Evolutionary conservation across 2,329 filamentous ascomycete genomes (phyloP), one percentile per base, ranked within the genome.

Genomic region (Tolypocladium sp.): DNA sequence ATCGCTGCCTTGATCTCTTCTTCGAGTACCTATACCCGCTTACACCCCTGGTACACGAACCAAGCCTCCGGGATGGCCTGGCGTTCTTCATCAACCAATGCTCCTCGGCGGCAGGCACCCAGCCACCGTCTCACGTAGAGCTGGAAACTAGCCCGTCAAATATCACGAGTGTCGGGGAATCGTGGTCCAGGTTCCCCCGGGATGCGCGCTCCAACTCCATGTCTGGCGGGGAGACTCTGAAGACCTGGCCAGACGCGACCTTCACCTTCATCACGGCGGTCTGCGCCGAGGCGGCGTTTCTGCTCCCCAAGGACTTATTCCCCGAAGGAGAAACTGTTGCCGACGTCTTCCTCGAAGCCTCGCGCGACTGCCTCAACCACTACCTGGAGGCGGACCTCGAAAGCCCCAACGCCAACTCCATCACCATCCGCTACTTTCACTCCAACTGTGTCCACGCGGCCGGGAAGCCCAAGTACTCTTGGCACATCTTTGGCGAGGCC

Each of bases 401-500:
- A 54, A 70, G 66, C 13, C 76, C 76, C 0, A 74, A 70, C 56
- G 74, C 75, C 1, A 75, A 72, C 54, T 79, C 76, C 4, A 69
- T 78, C 33, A 69, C 71, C 2, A 76, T 77, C 22, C 72, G 76
- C 4, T 77, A 77, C 57, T 76, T 77, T 30, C 76, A 79, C 56
- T 78, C 76, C 17, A 77, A 77, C 58, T 77, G 75, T 49, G 63
- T 78, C 2, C 76, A 78, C 54, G 74, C 74, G 1, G 67, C 73
- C 0, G 76, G 76, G 0, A 76, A 75, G 46, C 74, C 74, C 4
- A 71, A 73, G 33, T 71, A 75, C 25, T 77, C 76, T 5, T 78
- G 76, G 74, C 74, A 77, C 55, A 74, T 78, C 1, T 76, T 78
- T 61, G 76, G 76, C 1, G 75, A 78, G 59, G 76, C 76, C 1